Evolutionary conservation across 371 early-diverging fungal species (phyloP), one percentile per base, ranked within the genome.

Genomic region (Smittium mucronatum): DNA sequence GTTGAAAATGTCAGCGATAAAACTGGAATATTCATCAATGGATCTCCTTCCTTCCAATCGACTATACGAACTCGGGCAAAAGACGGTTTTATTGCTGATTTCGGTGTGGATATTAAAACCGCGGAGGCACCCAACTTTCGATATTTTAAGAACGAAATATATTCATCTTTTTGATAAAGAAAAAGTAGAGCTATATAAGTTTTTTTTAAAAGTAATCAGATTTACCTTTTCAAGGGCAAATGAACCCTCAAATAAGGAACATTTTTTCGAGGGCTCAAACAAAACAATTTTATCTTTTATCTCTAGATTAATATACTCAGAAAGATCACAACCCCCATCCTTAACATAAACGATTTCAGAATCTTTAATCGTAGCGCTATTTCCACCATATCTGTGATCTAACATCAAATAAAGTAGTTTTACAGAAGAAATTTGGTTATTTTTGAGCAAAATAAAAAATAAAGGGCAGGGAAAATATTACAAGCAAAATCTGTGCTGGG

Each of bases 31-130:
- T 69, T 68, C 72, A 80, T 71, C 30, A 79, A 69, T 31, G 80
- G 75, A 36, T 80, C 80, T 26, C 77, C 74, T 17, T 73, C 80
- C 72, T 78, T 77, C 80, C 80, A 80, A 57, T 80, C 80, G 0
- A 63, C 60, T 28, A 72, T 35, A 2, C 80, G 72, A 34, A 76
- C 74, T 0, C 80, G 74, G 28, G 73, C 71, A 28, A 57, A 64
- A 15, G 75, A 74, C 65, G 75, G 79, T 11, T 34, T 31, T 61
- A 65, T 73, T 34, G 67, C 28, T 34, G 63, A 31, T 33, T 70
- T 28, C 34, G 64, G 0, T 11, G 33, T 57, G 28, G 63, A 60
- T 28, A 70, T 36, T 57, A 72, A 17, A 60, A 67, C 36, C 1
- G 67, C 67, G 47, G 25, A 17, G 17, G 67, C 67, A 11, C 67